These are phyloP conservation scores for Kwoniella newhampshirensis DNA, from an alignment of 768 basidiomycete species.

Conservation along the genomic window DNA sequence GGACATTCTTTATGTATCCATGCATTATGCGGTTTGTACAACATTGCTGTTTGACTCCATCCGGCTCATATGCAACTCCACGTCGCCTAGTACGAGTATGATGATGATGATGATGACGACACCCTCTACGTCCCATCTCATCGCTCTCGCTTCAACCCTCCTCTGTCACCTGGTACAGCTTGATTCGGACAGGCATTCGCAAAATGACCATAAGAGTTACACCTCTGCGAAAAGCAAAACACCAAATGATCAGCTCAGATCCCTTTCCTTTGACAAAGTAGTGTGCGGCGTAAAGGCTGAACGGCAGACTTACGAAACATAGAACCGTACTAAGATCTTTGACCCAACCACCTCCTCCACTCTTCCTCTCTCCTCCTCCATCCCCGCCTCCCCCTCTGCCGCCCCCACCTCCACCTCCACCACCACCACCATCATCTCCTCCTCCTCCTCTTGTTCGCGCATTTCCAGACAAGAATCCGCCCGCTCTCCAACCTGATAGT, in stretches of 20 bases:
- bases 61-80: no score
- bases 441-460: conserved; percentile 28
- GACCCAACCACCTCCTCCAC: conserved; percentile 42
- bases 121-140: not conserved
- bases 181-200: conserved; percentile 89
- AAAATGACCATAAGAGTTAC: conserved; percentile 90
- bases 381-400: conserved; percentile 49
- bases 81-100: no score
- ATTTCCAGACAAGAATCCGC: conserved; percentile 37
- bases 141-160: conserved; percentile 59
- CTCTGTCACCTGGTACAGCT: conserved; percentile 86
- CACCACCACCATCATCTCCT: conserved; percentile 12
- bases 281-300: not conserved
- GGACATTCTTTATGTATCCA: no score
- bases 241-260: not conserved
- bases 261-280: no score
- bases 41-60: no score
- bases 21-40: no score
- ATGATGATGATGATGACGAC: no score
- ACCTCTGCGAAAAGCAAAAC: conserved; percentile 60
- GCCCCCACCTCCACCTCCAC: conserved; percentile 25
- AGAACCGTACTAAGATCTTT: conserved; percentile 51
- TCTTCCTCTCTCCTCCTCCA: conserved; percentile 58
- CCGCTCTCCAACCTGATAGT: conserved; percentile 42
- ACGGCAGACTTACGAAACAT: conserved; percentile 49